Evolutionary conservation across 2,329 filamentous ascomycete genomes (phyloP), one percentile per base, ranked within the genome.

Genomic region (Phialemoniopsis sp.): DNA sequence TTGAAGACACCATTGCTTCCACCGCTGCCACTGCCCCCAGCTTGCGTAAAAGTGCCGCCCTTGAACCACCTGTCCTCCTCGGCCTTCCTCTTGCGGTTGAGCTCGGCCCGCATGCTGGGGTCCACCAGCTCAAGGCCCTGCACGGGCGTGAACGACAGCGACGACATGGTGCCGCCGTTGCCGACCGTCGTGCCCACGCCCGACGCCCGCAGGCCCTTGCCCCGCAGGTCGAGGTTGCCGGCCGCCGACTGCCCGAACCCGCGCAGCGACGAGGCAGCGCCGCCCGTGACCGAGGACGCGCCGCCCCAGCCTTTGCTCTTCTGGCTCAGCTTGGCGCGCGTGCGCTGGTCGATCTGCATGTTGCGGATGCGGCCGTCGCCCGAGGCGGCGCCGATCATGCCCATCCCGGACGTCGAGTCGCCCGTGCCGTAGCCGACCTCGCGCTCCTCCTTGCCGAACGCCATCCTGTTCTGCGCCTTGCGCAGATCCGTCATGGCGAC

Each of bases 41-140:
- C 78, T 60, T 96, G 90, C 8, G 93, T 96, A 57, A 98, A 98
- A 0, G 88, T 90, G n/a, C 93, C 93, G 34, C 89, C 87, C 63
- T 93, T 95, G 71, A 98, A 98, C 85, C 89, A 98, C 29, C 89
- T 75, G 58, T 97, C 91, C 58, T 95, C 89, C 47, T 97, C 93
- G 1, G 89, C 90, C 60, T 95, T 94, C 47, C 89, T 74, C 70
- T 97, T 97, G 52, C 89, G 78, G 57, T 78, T 89, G 59, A 95
- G 76, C 67, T 96, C 89, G 8, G 88, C 87, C 51, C 89, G 82
- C 41, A 87, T 80, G 69, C 93, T 95, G 16, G 93, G 93, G 59
- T 97, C 91, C 7, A 97, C 90, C 12, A 98, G 76, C 67, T 98
- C 91, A 30, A 98, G 73, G 3, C 93, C 93, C 57, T 97, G 93